Evolutionary conservation across 768 basidiomycete genomes (phyloP).

Genomic region (Cystobasidium onofrii): DNA sequence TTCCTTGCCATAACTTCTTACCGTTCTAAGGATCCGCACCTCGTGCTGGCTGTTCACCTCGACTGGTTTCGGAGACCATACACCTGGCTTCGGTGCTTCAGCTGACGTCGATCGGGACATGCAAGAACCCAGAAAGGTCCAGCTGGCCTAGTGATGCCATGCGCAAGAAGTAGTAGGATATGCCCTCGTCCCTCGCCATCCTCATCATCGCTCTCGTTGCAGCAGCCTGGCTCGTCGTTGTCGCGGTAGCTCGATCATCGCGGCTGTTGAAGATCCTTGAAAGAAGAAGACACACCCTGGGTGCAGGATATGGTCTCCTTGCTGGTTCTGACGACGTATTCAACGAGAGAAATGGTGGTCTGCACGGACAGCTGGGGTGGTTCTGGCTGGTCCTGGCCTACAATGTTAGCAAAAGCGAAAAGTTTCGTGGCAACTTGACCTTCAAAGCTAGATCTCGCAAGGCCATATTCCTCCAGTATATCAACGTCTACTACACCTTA

Average conservation of each 20-base stretch:
- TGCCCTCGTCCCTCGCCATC: not conserved
- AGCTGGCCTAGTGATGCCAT: too few relatives aligned
- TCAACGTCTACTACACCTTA: not conserved
- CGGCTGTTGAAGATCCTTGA: not conserved
- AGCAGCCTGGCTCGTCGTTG: not conserved
- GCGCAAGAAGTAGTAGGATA: too few relatives aligned
- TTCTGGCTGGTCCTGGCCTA: not conserved
- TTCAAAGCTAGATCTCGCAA: not conserved
- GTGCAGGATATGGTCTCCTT: too few relatives aligned
- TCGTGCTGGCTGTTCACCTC: too few relatives aligned
- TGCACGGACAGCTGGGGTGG: not conserved
- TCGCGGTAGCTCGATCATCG: not conserved
- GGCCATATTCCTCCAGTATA: not conserved
- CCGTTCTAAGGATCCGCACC: too few relatives aligned
- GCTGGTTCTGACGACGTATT: too few relatives aligned
- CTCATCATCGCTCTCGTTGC: not conserved
- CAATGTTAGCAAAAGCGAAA: not conserved
- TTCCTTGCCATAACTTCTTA: too few relatives aligned
- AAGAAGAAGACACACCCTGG: too few relatives aligned
- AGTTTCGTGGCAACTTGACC: not conserved
- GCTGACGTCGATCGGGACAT: too few relatives aligned
- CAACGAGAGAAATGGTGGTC: not conserved
- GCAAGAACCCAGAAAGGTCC: too few relatives aligned
- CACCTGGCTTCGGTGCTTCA: too few relatives aligned
- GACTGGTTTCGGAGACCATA: too few relatives aligned